Base-by-base conservation (phyloP, 768 basidiomycete genomes). In the Chalciporus piperatus region DNA sequence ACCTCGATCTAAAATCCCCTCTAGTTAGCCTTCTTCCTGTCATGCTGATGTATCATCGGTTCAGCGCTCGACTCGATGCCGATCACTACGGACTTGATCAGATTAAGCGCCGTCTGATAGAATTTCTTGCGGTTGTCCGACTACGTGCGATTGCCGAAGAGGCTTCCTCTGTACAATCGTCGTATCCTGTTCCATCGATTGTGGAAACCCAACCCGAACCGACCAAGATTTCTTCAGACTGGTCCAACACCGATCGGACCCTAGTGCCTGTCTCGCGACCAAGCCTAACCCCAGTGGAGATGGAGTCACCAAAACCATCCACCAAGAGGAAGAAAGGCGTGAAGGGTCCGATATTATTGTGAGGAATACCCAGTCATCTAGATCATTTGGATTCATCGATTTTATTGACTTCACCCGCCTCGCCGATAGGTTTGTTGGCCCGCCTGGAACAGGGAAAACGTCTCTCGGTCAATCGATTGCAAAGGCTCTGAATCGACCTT, bases 21-120 rank as follows among this genome's bases (percentile, higher is more conserved):
- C n/a, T n/a, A n/a, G 23, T 27, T 3, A 13, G 9, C 16, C 8
- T 16, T 11, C 13, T 20, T 0, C 16, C 7, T n/a, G 16, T 23
- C 28, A 14, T 32, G 7, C 48, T 56, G 11, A 55, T 13, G 1
- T 17, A 19, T 43, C 1, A 28, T 20, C 28, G 14, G 16, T 41
- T 2, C 39, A 70, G 69, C 20, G 74, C 74, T 19, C 92, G 90
- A 63, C 81, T 98, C 9, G 93, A 98, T 59, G 77, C 83, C 12
- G 94, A 96, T 53, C 94, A 98, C 67, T 96, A 85, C 59, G 95
- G 95, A 1, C 74, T 98, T 16, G 91, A 94, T 51, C 91, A 89
- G 66, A 87, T 98, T 66, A 98, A 97, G 77, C 85, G 89, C 56
- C 78, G 94, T 10, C 69, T 96, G 3, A 88, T 96, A 41, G 95